Evolutionary conservation across 2,329 filamentous ascomycete species (phyloP), one percentile per base, ranked within the genome.

Genomic region (Thielaviopsis punctulata): DNA sequence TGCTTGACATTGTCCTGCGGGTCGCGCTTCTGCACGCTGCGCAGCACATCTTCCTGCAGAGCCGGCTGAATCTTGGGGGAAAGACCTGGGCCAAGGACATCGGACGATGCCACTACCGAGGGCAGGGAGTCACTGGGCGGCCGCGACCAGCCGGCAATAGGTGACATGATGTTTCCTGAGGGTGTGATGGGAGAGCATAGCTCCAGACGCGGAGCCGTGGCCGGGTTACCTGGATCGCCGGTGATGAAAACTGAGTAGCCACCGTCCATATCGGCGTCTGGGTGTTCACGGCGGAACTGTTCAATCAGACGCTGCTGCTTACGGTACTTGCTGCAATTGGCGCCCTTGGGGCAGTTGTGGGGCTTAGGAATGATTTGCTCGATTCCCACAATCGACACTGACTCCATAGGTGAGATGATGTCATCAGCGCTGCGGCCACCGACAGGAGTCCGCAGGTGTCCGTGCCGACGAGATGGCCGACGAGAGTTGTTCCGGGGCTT

Each of bases 1-100:
- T 94, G 86, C 61, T 86, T 82, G 33, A 96, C 87, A 59, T 90
- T 94, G 67, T 95, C 89, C 64, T 93, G 89, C 5, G 89, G 85
- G 62, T 95, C 88, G 51, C 84, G 76, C 18, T 73, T 71, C 61
- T 84, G 75, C 27, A 95, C 63, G 56, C 73, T 79, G 54, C 80
- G 78, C 15, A 95, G 79, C 43, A 73, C 75, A 48, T 82, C 79
- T 63, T 88, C 82, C 60, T 88, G 82, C 36, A 95, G 75, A 18
- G 25, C 48, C 57, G 80, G 77, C 54, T 77, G 74, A 55, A 89
- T 73, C 22, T 80, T 72, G 21, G 82, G 74, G 12, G 80, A 63
- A 46, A 63, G 66, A 33, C 76, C 76, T 5, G 85, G 82, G 2
- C 88, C 89, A 57, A 96, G 75, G 10, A 93, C 75, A 65, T 95